phyloP scores from a whole-genome alignment of 2,329 filamentous ascomycete genomes.

The Pseudogymnoascus sp. region DNA sequence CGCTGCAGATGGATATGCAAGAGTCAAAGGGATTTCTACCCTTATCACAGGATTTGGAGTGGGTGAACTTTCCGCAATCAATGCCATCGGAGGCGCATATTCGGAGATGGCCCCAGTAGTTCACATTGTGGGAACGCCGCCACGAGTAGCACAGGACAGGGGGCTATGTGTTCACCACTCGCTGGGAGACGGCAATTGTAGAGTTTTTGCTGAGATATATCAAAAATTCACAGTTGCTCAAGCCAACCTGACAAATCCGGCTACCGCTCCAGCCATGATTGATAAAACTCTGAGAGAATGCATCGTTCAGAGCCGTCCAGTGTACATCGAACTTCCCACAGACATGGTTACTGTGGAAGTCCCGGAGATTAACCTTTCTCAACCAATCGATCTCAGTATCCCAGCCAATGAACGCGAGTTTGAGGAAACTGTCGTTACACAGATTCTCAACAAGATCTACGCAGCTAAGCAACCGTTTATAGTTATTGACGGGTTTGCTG shows the following conservation, averaged over 20 bases:
- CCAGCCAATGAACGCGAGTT: slow-evolving; percentile 16
- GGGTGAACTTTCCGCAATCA: slow-evolving; percentile 48
- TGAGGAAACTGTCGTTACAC: slow-evolving; percentile 26
- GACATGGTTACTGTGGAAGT: slow-evolving; percentile 39
- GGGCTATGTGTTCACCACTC: slow-evolving; percentile 41
- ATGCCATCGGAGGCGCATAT: slow-evolving; percentile 50
- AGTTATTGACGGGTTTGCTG: slow-evolving; percentile 41
- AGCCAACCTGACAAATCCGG: slow-evolving; percentile 12
- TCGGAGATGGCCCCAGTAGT: slow-evolving; percentile 47
- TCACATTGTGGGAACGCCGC: slow-evolving; percentile 48
- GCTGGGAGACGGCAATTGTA: slow-evolving; percentile 37
- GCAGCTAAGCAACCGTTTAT: slow-evolving; percentile 39
- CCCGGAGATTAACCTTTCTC: slow-evolving; percentile 24
- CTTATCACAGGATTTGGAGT: slow-evolving; percentile 43
- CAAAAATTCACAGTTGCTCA: slow-evolving; percentile 13
- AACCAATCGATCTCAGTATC: slow-evolving; percentile 19
- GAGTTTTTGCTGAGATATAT: slow-evolving; percentile 12
- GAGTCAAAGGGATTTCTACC: slow-evolving; percentile 38
- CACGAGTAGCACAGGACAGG: slow-evolving; percentile 22
- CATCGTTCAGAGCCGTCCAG: slow-evolving; percentile 43
- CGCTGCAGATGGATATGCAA: slow-evolving; percentile 43
- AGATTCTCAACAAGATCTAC: slow-evolving; percentile 35
- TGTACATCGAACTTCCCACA: slow-evolving; percentile 46
- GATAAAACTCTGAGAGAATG: slow-evolving; percentile 42
- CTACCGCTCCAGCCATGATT: slow-evolving; percentile 28